A percentile compares a stretch with the other conserved stretches of the same genome.
phyloP scores from a whole-genome alignment of 169 alveolate species.

The Plasmodium vivax region DNA sequence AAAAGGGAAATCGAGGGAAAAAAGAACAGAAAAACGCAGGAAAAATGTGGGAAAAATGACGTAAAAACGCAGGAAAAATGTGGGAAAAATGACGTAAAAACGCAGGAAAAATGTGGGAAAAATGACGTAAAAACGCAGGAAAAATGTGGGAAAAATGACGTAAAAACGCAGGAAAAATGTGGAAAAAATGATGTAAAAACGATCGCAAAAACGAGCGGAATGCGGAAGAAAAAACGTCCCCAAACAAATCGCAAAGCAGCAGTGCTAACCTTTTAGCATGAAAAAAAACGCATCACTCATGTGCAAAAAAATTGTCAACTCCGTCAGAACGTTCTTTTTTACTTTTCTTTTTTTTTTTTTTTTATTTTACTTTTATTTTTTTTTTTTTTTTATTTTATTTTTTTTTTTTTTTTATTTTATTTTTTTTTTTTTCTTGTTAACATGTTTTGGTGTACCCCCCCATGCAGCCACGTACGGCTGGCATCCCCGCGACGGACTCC shows the following conservation, averaged over 20 bases:
- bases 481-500: background rate
- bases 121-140: background rate
- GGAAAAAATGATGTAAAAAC: background rate
- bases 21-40: background rate
- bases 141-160: too few species aligned
- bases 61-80: background rate
- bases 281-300: background rate
- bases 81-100: background rate
- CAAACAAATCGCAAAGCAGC: background rate
- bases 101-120: too few species aligned
- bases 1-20: background rate
- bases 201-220: background rate
- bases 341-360: background rate
- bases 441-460: background rate
- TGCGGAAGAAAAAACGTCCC: background rate
- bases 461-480: background rate
- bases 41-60: background rate
- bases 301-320: background rate
- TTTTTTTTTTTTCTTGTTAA: background rate
- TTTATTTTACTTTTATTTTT: background rate
- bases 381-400: background rate
- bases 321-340: background rate
- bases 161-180: background rate
- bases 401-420: background rate
- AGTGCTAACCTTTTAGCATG: background rate